These are phyloP conservation scores for Sophora flavescens DNA, from an alignment of 306 rosid genomes.

Conservation along the genomic window DNA sequence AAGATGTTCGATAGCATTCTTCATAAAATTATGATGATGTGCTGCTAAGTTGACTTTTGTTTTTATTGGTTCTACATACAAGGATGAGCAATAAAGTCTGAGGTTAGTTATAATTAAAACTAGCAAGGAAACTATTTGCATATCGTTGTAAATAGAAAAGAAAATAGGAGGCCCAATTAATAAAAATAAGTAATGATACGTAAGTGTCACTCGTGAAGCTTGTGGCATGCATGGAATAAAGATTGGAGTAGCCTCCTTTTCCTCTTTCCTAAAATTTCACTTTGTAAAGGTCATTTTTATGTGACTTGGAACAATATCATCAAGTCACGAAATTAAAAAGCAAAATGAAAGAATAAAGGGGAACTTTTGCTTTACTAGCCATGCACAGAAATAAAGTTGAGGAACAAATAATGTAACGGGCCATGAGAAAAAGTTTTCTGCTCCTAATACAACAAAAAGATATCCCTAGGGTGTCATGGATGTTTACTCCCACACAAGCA, in stretches of 20 bases:
- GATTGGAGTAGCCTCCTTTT: neutral
- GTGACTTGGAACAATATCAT: slow-evolving; percentile 53
- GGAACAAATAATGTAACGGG: slow-evolving; percentile 48
- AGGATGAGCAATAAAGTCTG: too few species aligned
- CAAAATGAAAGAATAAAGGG: neutral
- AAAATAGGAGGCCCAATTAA: too few species aligned
- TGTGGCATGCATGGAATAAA: neutral
- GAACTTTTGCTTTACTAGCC: slow-evolving; percentile 46
- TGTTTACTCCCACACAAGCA: neutral
- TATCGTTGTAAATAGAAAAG: too few species aligned
- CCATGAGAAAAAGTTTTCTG: slow-evolving; percentile 44
- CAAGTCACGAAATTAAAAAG: neutral
- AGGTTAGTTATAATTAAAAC: too few species aligned
- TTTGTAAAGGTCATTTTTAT: neutral
- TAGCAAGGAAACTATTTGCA: too few species aligned
- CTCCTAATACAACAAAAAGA: slow-evolving; percentile 45
- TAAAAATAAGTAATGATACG: too few species aligned
- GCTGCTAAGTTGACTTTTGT: too few species aligned
- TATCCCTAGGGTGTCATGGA: slow-evolving; percentile 33
- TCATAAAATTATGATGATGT: too few species aligned
- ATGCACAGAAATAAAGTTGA: slow-evolving; percentile 40
- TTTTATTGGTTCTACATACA: too few species aligned
- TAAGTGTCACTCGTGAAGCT: too few species aligned
- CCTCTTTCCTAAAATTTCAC: neutral
- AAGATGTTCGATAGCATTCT: too few species aligned